These are phyloP conservation scores for Oryza australiensis DNA, from an alignment of 176 grass and related monocot species.

Conservation along the genomic window DNA sequence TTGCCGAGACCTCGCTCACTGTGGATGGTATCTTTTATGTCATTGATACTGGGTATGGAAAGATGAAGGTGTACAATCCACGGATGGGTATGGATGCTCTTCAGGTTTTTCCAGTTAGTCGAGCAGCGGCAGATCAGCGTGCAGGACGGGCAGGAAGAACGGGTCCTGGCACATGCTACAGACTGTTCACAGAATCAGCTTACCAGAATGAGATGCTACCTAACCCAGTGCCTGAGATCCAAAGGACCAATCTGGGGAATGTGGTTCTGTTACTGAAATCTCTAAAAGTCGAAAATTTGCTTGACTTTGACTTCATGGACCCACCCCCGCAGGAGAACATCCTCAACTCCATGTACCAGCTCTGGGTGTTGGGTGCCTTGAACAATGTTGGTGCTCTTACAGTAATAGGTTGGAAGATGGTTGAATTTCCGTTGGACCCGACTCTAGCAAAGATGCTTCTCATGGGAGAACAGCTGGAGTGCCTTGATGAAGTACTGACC, in stretches of 20 bases:
- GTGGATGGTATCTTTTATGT: constrained; percentile 98
- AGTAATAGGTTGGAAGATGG: constrained; percentile 98
- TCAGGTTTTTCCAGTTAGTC: constrained; percentile 89
- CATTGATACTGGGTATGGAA: constrained; percentile 95
- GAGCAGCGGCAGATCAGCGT: constrained; percentile 91
- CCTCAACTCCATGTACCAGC: constrained; percentile 98
- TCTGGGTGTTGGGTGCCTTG: constrained; percentile 93
- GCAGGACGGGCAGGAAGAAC: constrained; percentile 92
- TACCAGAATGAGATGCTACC: constrained; percentile 99
- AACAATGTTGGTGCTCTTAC: constrained; percentile 93
- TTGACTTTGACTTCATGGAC: constrained; percentile 99
- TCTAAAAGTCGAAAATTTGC: constrained; percentile 86
- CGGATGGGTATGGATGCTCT: constrained; percentile 96
- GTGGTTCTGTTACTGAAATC: constrained; percentile 95
- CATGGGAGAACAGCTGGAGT: constrained; percentile 85
- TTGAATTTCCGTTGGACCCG: constrained; percentile 95
- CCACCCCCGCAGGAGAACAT: constrained; percentile 97
- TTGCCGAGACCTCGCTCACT: constrained; percentile 97
- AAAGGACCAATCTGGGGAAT: constrained; percentile 95
- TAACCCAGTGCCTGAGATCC: constrained; percentile 92
- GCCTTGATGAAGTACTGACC: constrained; percentile 89
- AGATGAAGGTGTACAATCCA: constrained; percentile 99
- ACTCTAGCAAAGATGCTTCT: constrained; percentile 97
- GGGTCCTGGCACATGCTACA: constrained; percentile 91
- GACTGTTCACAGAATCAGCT: constrained; percentile 88